A percentile compares a stretch with the other conserved stretches of the same genome.
phyloP scores from a whole-genome alignment of 139 green algal species.

The Mychonastes homosphaera region DNA sequence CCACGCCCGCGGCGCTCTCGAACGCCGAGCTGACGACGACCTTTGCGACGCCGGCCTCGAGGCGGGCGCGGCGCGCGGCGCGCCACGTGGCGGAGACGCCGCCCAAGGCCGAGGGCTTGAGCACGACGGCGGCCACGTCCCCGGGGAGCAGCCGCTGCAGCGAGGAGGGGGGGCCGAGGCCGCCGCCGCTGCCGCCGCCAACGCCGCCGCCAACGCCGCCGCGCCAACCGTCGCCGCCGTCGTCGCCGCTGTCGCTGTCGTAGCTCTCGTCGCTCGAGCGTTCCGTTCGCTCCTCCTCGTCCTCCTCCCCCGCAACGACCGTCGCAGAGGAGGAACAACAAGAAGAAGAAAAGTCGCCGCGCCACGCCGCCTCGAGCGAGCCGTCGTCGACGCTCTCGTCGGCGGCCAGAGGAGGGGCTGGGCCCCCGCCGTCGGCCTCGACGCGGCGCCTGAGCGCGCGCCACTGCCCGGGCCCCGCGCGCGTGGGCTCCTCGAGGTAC shows the following conservation, averaged over 20 bases:
- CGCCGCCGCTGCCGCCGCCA: no score
- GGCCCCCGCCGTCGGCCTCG: background rate
- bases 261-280: background rate
- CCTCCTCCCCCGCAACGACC: background rate
- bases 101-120: slow-evolving; percentile 70
- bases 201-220: background rate
- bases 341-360: no score
- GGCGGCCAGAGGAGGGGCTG: slow-evolving; percentile 56
- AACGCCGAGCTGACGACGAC: slow-evolving; percentile 70
- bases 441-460: background rate
- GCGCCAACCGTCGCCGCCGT: background rate
- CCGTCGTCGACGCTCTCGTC: slow-evolving; percentile 82
- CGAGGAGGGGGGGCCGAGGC: no score
- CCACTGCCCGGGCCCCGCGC: background rate
- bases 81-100: slow-evolving; percentile 42
- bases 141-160: no score
- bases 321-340: background rate
- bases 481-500: background rate
- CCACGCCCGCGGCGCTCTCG: slow-evolving; percentile 57
- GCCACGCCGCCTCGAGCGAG: slow-evolving; percentile 5
- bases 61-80: slow-evolving; percentile 27
- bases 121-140: slow-evolving; percentile 50
- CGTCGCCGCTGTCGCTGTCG: background rate
- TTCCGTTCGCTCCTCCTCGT: background rate
- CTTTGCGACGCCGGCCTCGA: slow-evolving; percentile 28